Conservation (phyloP, 495 filamentous ascomycete genomes). For the Lasiosphaeria miniovina region DNA sequence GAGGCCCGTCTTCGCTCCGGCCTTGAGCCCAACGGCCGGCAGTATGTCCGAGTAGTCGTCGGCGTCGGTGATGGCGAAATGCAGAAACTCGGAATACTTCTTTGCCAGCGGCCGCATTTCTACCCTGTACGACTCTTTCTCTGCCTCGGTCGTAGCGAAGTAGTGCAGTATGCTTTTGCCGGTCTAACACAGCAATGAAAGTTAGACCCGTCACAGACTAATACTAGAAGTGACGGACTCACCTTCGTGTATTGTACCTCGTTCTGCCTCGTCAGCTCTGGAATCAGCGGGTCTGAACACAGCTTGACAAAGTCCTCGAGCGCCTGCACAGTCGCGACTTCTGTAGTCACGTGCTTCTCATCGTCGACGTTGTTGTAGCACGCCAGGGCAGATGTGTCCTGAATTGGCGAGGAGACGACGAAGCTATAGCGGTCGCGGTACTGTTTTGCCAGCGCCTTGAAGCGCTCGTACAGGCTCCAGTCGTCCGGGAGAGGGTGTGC, state of each 20-base stretch:
- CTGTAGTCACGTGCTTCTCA: conserved; percentile 13
- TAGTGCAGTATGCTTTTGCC: conserved; percentile 37
- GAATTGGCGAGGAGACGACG: conserved; percentile 21
- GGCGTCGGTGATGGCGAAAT: conserved; percentile 33
- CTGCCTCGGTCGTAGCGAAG: conserved; percentile 21
- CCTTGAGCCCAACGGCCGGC: conserved; percentile 16
- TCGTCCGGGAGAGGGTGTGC: conserved; percentile 19
- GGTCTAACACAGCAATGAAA: conserved; percentile 13
- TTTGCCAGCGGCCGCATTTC: conserved; percentile 30
- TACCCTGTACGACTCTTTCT: conserved; percentile 21
- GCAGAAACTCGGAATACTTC: conserved; percentile 34
- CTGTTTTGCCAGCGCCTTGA: conserved; percentile 23
- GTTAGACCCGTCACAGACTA: background rate
- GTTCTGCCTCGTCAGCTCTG: conserved; percentile 34
- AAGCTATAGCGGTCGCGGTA: conserved; percentile 33
- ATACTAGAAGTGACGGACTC: conserved; percentile 5
- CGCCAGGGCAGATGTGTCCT: conserved; percentile 21
- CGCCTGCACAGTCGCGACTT: conserved; percentile 10
- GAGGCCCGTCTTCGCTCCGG: conserved; percentile 11
- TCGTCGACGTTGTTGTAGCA: conserved; percentile 31
- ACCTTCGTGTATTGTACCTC: conserved; percentile 30
- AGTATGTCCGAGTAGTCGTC: conserved; percentile 34
- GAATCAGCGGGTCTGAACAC: conserved; percentile 28
- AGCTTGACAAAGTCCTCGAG: conserved; percentile 30
- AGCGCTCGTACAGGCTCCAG: conserved; percentile 19